phyloP scores from a whole-genome alignment of 352 stramenopile species.

The Globisporangium polare region DNA sequence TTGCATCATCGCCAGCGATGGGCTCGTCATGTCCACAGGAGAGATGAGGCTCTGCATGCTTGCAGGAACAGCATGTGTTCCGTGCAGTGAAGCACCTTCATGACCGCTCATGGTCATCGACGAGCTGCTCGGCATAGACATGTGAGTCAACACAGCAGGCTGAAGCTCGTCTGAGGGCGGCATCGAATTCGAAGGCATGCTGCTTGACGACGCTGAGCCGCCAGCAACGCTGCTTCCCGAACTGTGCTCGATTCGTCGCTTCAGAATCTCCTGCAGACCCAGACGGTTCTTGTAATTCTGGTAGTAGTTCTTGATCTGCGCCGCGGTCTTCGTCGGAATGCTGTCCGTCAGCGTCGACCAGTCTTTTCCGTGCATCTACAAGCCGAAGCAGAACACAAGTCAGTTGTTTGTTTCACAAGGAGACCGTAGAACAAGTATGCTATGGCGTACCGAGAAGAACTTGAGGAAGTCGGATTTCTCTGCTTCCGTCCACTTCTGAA shows the following conservation, averaged over 20 bases:
- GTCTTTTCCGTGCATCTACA: conserved; percentile 82
- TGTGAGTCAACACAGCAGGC: conserved; percentile 12
- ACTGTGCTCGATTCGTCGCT: conserved; percentile 60
- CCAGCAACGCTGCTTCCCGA: conserved; percentile 11
- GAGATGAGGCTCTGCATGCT: conserved; percentile 11
- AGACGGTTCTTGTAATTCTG: conserved; percentile 93
- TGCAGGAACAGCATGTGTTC: conserved; percentile 1
- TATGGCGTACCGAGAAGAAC: conserved; percentile 70
- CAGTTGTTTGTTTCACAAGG: not conserved
- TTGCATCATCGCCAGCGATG: conserved; percentile 31
- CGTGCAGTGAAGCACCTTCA: conserved; percentile 3
- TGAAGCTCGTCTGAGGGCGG: conserved; percentile 9
- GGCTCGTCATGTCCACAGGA: conserved; percentile 11
- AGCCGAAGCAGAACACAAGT: conserved; percentile 2
- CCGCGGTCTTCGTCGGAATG: conserved; percentile 87
- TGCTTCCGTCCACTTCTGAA: conserved; percentile 89
- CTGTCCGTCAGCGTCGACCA: conserved; percentile 83
- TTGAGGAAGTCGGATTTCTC: conserved; percentile 89
- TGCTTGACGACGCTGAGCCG: not conserved
- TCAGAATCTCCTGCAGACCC: conserved; percentile 85
- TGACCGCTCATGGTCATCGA: conserved; percentile 1
- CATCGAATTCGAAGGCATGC: not conserved
- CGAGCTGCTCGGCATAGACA: conserved; percentile 2
- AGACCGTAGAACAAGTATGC: too few species aligned
- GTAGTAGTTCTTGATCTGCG: conserved; percentile 93